A percentile compares a stretch with the other conserved stretches of the same genome.
Conservation (phyloP, 2,329 filamentous ascomycete species). For the Botrytis tulipae region DNA sequence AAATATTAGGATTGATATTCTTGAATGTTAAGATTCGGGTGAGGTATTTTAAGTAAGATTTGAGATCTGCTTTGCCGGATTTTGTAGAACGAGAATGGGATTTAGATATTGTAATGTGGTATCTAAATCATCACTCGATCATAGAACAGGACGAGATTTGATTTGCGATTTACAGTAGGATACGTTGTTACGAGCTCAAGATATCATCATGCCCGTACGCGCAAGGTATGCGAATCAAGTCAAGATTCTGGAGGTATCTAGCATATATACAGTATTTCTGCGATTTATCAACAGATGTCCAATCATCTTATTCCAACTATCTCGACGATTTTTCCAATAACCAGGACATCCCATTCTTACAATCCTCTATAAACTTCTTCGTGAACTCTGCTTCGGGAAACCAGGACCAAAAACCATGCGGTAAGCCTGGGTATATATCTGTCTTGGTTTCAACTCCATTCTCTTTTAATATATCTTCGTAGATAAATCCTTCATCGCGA, state of each 20-base stretch:
- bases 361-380: slow-evolving; percentile 14
- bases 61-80: neutral
- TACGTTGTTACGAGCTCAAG: neutral
- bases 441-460: slow-evolving; percentile 35
- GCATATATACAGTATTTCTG: neutral
- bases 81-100: neutral
- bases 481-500: slow-evolving; percentile 53
- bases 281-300: neutral
- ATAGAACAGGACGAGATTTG: neutral
- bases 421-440: slow-evolving; percentile 38
- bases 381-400: slow-evolving; percentile 34
- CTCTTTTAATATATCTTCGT: slow-evolving; percentile 49
- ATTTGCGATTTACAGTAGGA: neutral
- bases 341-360: neutral
- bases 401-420: slow-evolving; percentile 38
- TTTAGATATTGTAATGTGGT: neutral
- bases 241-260: neutral
- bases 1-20: neutral
- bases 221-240: neutral
- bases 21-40: neutral
- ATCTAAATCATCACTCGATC: neutral
- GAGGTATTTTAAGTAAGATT: neutral
- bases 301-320: neutral
- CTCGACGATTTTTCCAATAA: neutral
- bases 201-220: neutral